phyloP scores from a whole-genome alignment of 805 yeast genomes.

The Lipomyces spencermartinsiae region DNA sequence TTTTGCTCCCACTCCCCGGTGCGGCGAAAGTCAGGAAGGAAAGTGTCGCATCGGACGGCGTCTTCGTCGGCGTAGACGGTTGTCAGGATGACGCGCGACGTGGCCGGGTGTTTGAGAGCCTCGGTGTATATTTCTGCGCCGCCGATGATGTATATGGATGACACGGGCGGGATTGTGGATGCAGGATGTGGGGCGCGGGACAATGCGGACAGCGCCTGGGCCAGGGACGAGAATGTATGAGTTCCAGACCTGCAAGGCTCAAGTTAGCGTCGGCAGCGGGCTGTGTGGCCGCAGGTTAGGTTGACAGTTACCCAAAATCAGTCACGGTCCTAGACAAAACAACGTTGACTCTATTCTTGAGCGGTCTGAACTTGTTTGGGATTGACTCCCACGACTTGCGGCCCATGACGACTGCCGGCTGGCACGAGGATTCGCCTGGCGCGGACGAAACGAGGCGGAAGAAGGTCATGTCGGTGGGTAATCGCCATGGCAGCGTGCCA shows the following conservation, averaged over 20 bases:
- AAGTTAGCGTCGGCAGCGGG: background rate
- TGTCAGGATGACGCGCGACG: slow-evolving; percentile 51
- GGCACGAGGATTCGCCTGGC: slow-evolving; percentile 45
- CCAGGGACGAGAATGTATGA: slow-evolving; percentile 22
- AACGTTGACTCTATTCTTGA: slow-evolving; percentile 75
- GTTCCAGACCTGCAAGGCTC: slow-evolving; percentile 18
- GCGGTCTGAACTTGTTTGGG: slow-evolving; percentile 82
- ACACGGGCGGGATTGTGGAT: slow-evolving; percentile 20
- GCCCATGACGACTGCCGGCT: slow-evolving; percentile 92
- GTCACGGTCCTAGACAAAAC: slow-evolving; percentile 63
- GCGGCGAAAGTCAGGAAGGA: slow-evolving; percentile 50
- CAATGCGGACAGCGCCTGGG: slow-evolving; percentile 22
- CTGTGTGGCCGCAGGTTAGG: background rate
- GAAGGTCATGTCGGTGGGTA: slow-evolving; percentile 82
- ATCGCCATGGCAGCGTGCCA: slow-evolving; percentile 87
- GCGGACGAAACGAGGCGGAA: slow-evolving; percentile 74
- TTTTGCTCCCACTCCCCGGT: slow-evolving; percentile 30
- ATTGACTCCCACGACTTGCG: slow-evolving; percentile 95
- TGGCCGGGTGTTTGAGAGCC: slow-evolving; percentile 58
- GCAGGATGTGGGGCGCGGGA: background rate
- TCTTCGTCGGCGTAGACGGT: slow-evolving; percentile 21
- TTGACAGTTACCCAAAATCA: slow-evolving; percentile 22
- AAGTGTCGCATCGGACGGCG: slow-evolving; percentile 71
- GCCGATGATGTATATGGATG: slow-evolving; percentile 76
- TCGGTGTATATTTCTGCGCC: slow-evolving; percentile 86